Conservation (phyloP, 106 monocot genomes). For the Posidonia australis region DNA sequence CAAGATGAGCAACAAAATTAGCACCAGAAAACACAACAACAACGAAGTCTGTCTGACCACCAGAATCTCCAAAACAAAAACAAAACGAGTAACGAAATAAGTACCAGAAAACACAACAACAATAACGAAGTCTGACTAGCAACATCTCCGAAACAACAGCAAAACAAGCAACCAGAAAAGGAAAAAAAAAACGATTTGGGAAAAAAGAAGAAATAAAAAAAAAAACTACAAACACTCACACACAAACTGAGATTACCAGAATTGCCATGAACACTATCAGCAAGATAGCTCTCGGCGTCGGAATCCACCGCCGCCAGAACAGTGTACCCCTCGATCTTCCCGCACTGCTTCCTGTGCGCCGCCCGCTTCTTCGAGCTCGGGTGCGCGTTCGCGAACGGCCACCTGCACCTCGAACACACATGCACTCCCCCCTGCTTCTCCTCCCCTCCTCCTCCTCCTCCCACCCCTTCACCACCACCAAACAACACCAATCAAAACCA, state of each 20-base stretch:
- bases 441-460: not conserved
- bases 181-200: too few species aligned
- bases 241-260: not conserved
- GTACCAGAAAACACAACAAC: too few species aligned
- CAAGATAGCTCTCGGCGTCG: not conserved
- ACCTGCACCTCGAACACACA: conserved; percentile 12
- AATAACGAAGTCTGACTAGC: too few species aligned
- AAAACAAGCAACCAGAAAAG: too few species aligned
- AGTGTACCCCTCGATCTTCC: conserved; percentile 5
- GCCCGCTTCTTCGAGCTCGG: conserved; percentile 18
- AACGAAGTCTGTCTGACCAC: too few species aligned
- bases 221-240: too few species aligned
- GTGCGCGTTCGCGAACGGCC: conserved; percentile 18
- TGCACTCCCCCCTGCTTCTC: not conserved
- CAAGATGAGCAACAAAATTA: too few species aligned
- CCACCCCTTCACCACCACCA: not conserved
- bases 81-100: too few species aligned
- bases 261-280: not conserved
- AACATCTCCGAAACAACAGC: too few species aligned
- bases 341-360: conserved; percentile 21
- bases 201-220: too few species aligned
- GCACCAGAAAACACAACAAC: too few species aligned
- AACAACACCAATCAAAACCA: not conserved
- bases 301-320: not conserved
- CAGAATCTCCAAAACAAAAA: too few species aligned